Conservation (phyloP, 1,139 yeast genomes). For the Scheffersomyces segobiensis region DNA sequence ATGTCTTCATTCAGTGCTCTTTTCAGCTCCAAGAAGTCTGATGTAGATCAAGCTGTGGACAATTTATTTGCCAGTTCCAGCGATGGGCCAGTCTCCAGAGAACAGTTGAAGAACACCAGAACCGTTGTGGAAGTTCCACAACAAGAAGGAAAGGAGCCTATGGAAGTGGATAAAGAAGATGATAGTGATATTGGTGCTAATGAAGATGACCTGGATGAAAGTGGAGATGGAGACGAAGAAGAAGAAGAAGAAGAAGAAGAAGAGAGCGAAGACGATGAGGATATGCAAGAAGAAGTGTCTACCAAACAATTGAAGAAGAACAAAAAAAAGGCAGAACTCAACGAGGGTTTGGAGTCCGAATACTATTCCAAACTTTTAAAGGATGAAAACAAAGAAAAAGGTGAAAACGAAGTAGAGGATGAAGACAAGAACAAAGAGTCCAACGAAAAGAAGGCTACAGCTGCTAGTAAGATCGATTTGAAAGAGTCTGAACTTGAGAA, state of each 20-base stretch:
- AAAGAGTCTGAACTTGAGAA: slow-evolving; percentile 75
- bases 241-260: slow-evolving; percentile 14
- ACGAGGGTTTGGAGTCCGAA: slow-evolving; percentile 49
- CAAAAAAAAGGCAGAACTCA: slow-evolving; percentile 29
- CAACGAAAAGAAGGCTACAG: slow-evolving; percentile 15
- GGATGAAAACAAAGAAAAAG: slow-evolving; percentile 26
- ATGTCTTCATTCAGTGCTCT: slow-evolving; percentile 39
- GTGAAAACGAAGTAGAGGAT: slow-evolving; percentile 16
- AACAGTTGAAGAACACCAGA: slow-evolving; percentile 24
- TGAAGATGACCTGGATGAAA: too few species aligned
- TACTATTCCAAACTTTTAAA: slow-evolving; percentile 44
- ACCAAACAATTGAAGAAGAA: slow-evolving; percentile 15
- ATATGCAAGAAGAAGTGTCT: slow-evolving; percentile 12
- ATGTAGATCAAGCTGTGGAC: slow-evolving; percentile 42
- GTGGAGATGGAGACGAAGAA: slow-evolving; percentile 15
- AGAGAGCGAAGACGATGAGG: slow-evolving; percentile 12
- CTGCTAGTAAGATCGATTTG: slow-evolving; percentile 45
- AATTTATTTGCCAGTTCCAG: slow-evolving; percentile 37
- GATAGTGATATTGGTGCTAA: slow-evolving; percentile 13
- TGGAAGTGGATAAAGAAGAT: slow-evolving; percentile 17
- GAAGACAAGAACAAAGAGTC: slow-evolving; percentile 5
- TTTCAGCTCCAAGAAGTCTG: slow-evolving; percentile 23
- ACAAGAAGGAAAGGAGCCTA: slow-evolving; percentile 14
- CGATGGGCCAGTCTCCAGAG: slow-evolving; percentile 38
- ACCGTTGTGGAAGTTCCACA: slow-evolving; percentile 22